These are phyloP conservation scores for Ganoderma sp. DNA, from an alignment of 1,284 basidiomycete genomes.

Conservation along the genomic window DNA sequence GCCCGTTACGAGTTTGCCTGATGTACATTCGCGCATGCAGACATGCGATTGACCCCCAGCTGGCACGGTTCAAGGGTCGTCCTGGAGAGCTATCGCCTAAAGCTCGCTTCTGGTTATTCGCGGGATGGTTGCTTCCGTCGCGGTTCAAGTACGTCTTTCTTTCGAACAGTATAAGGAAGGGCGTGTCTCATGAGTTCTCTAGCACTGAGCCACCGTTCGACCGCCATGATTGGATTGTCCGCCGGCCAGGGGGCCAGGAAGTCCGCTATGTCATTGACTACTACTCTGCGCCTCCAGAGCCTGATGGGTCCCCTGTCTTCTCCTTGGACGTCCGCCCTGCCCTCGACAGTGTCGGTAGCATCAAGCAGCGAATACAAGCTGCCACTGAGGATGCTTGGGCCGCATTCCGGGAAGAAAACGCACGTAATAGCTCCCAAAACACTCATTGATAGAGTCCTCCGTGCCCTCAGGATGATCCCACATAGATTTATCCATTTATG, in stretches of 20 bases:
- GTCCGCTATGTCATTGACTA: conserved; percentile 97
- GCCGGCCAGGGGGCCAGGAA: conserved; percentile 75
- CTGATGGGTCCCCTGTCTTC: conserved; percentile 90
- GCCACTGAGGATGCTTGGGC: conserved; percentile 77
- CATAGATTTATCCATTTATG: neutral
- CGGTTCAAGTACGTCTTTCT: conserved; percentile 77
- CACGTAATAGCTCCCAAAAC: conserved; percentile 26
- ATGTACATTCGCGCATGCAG: conserved; percentile 24
- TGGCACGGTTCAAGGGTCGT: conserved; percentile 88
- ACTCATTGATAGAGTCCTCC: conserved; percentile 11
- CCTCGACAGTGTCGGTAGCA: conserved; percentile 76
- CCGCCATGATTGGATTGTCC: conserved; percentile 97
- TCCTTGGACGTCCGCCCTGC: conserved; percentile 92
- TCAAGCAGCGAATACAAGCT: conserved; percentile 73
- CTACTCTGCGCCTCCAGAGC: conserved; percentile 86
- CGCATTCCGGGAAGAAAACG: conserved; percentile 30
- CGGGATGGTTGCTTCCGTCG: conserved; percentile 87
- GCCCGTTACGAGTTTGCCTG: neutral
- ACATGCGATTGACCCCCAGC: conserved; percentile 59
- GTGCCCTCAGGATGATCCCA: neutral
- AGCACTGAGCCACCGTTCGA: conserved; percentile 95
- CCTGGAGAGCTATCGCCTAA: conserved; percentile 92
- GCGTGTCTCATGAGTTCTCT: conserved; percentile 16
- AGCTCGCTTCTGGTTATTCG: conserved; percentile 84
- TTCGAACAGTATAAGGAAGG: neutral